Percentiles rank a stretch among this genome's conserved stretches.
Conservation (phyloP, 2,329 filamentous ascomycete species). For the Cylindrodendrum hubeiense region DNA sequence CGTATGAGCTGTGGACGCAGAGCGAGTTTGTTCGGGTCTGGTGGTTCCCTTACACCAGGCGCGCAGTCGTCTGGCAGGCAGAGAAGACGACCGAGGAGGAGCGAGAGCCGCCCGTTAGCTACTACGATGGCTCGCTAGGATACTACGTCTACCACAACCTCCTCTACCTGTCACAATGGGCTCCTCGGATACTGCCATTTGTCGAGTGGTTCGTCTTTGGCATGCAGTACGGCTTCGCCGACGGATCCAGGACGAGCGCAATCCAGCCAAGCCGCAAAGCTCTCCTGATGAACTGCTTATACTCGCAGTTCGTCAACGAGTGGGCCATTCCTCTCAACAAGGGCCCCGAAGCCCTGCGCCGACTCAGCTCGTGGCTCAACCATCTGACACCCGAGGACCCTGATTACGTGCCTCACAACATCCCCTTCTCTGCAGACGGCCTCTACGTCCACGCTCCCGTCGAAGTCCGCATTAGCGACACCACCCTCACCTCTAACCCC, state of each 20-base stretch:
- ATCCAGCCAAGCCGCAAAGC: conserved; percentile 85
- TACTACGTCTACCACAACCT: conserved; percentile 94
- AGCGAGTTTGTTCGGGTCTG: conserved; percentile 94
- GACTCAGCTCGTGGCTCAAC: conserved; percentile 89
- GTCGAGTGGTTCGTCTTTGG: conserved; percentile 98
- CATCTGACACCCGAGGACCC: conserved; percentile 71
- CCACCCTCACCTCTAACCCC: conserved; percentile 54
- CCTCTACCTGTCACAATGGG: conserved; percentile 81
- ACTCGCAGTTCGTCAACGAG: conserved; percentile 98
- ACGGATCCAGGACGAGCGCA: conserved; percentile 76
- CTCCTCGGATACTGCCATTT: conserved; percentile 85
- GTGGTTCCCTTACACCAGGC: conserved; percentile 95
- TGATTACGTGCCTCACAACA: conserved; percentile 73
- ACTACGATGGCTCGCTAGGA: conserved; percentile 85
- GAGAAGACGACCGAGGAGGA: conserved; percentile 77
- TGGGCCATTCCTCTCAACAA: conserved; percentile 91
- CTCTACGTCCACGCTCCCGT: conserved; percentile 91
- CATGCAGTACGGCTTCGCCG: conserved; percentile 93
- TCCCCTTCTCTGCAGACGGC: conserved; percentile 84
- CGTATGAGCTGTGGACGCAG: conserved; percentile 80
- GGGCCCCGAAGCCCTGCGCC: conserved; percentile 86
- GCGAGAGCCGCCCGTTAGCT: conserved; percentile 72
- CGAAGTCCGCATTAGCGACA: conserved; percentile 89
- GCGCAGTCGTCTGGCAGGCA: conserved; percentile 92
- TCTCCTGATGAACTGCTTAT: conserved; percentile 95